Evolutionary conservation across 2,329 filamentous ascomycete species (phyloP), one percentile per base, ranked within the genome.

Genomic region (Fusarium proliferatum): DNA sequence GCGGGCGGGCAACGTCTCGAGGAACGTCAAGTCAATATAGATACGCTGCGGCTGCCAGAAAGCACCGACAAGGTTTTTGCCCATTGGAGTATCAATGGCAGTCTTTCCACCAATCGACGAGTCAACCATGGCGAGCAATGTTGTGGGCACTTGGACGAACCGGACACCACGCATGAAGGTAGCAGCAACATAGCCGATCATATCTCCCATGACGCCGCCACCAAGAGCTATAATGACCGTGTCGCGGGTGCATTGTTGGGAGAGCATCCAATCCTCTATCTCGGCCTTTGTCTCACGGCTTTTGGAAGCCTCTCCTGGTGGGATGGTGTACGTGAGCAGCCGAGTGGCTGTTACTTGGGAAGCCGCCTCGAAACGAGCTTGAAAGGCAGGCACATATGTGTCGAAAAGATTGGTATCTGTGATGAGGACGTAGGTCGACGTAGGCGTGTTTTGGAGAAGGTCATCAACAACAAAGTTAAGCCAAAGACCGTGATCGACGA

Each of bases 91-190:
- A 81, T 99, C 96, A 82, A 99, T 98, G 64, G 96, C 96, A 15
- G 96, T 99, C 87, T 99, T 99, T 72, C 96, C 96, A 71, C 96
- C 96, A 80, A 99, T 98, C 42, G 95, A 97, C 51, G 96, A 98
- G 84, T 99, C 96, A 46, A 99, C 96, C 96, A 99, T 99, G 73
- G 96, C 91, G 60, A 99, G 88, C 64, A 99, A 87, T 1, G 95
- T 97, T 15, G 96, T 99, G 3, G 96, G 96, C 52, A 99, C 95
- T 84, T 99, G 96, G 46, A 98, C 95, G 81, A 97, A 97, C 76
- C 94, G 94, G 71, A 99, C 92, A 63, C 96, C 96, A 76, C 96
- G 92, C 96, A 99, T 99, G 85, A 98, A 99, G 42, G 96, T 99
- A 43, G 96, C 95, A 28, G 96, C 96, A 58, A 98, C 95, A 81